Evolutionary conservation across 2,329 filamentous ascomycete species (phyloP).

Genomic region (Thelonectria rubi): DNA sequence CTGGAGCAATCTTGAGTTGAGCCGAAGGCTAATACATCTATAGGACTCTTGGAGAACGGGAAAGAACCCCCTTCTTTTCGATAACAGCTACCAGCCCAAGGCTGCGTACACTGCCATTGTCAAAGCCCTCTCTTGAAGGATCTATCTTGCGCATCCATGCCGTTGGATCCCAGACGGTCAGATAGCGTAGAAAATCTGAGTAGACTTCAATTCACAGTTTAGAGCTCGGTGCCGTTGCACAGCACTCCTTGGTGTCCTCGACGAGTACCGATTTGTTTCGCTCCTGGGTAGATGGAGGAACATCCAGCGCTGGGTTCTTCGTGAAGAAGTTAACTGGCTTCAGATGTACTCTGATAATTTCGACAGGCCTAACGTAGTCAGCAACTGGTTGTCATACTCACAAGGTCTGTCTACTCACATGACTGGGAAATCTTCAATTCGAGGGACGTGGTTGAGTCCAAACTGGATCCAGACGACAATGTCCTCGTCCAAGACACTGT

Average conservation of each 20-base stretch:
- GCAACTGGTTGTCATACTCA: not conserved
- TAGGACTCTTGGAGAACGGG: slow-evolving; percentile 56
- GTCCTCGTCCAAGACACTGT: slow-evolving; percentile 63
- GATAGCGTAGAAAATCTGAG: not conserved
- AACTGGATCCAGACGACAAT: slow-evolving; percentile 67
- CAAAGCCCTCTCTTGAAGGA: slow-evolving; percentile 19
- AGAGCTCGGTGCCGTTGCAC: not conserved
- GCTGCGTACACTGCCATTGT: slow-evolving; percentile 56
- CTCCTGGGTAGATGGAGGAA: slow-evolving; percentile 32
- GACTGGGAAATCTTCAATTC: slow-evolving; percentile 66
- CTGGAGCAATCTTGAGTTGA: too few species aligned
- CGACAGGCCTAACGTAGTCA: slow-evolving; percentile 50
- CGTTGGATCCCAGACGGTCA: too few species aligned
- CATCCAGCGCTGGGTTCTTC: slow-evolving; percentile 57
- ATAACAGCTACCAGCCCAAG: slow-evolving; percentile 61
- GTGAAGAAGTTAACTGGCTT: slow-evolving; percentile 62
- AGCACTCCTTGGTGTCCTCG: slow-evolving; percentile 1
- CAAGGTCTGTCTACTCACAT: slow-evolving; percentile 49
- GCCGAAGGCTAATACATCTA: not conserved
- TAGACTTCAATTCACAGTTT: not conserved
- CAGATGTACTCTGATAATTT: slow-evolving; percentile 60
- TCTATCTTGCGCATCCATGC: too few species aligned
- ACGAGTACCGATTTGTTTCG: slow-evolving; percentile 20
- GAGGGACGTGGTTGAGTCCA: slow-evolving; percentile 62
- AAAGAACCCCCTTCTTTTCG: slow-evolving; percentile 63